Base-by-base conservation (phyloP, 148 eudicot genomes). In the Talinum fruticosum region DNA sequence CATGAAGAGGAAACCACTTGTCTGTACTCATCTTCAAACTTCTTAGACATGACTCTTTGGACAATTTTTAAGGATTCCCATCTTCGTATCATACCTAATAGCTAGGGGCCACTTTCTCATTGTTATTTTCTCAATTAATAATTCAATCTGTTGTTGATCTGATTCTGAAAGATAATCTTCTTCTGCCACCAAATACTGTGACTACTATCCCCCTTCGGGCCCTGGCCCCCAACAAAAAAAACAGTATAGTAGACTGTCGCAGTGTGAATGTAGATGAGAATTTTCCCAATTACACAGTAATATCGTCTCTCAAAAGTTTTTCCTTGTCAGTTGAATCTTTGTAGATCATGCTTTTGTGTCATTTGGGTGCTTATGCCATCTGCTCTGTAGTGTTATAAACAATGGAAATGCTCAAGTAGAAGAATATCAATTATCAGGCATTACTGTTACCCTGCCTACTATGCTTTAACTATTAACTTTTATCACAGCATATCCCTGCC, bases 291-390 rank as follows among this genome's bases (percentile, higher is more conserved):
- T 65, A 29, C 68, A 65, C 33, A 65, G 15, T 21, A 29, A 57
- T 57, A 57, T 33, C 18, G 33, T 33, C 6, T 28, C 38, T 66
- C 5, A 33, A n/a, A 18, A 66, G 70, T 66, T 33, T 34, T 66
- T 33, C n/a, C 70, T 30, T 66, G n/a, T 66, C 70, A 15, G 64
- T 57, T 57, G 24, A 38, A 18, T 66, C 64, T 57, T 66, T 66
- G 70, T 66, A 16, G 23, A 34, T 18, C 38, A 33, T 34, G 1
- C 47, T 41, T 41, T 8, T 41, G 19, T 34, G 1, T 32, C 6
- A 4, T 66, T 33, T 30, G 41, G 21, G 18, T 66, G 19, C 24
- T 30, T 32, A 10, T 36, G 45, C 21, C 18, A 59, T 59, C 28
- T 59, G 28, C 64, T 23, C 64, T n/a, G 28, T 59, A 59, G 26